These are phyloP conservation scores for Aureobasidium subglaciale DNA, from an alignment of 2,329 filamentous ascomycete genomes.

Conservation along the genomic window DNA sequence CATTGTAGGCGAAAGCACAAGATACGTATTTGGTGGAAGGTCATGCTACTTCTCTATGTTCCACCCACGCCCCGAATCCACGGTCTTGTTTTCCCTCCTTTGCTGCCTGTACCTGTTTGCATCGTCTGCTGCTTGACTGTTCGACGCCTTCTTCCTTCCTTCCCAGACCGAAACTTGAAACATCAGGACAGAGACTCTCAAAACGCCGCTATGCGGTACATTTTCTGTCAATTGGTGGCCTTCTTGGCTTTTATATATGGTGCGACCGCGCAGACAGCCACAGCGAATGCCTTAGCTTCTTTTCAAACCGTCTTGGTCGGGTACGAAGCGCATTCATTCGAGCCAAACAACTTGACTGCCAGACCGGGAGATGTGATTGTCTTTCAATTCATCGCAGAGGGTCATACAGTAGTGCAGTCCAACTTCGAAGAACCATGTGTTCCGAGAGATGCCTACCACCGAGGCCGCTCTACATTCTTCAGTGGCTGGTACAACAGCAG, in stretches of 20 bases:
- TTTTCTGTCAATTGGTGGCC: background rate
- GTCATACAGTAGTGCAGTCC: conserved; percentile 38
- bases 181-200: background rate
- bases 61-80: background rate
- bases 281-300: background rate
- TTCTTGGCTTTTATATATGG: conserved; percentile 3
- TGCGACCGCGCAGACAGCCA: background rate
- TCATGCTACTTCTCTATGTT: conserved; percentile 6
- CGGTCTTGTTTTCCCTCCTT: background rate
- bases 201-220: background rate
- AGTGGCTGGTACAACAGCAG: conserved; percentile 19
- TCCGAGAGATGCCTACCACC: conserved; percentile 25
- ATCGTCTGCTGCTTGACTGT: background rate
- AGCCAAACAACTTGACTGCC: conserved; percentile 32
- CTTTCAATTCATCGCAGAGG: conserved; percentile 36
- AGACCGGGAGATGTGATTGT: conserved; percentile 35
- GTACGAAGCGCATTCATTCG: conserved; percentile 29
- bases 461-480: conserved; percentile 22
- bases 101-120: background rate
- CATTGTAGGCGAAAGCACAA: background rate
- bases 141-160: background rate
- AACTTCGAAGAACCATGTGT: conserved; percentile 37
- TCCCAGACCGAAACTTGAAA: background rate
- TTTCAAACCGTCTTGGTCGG: conserved; percentile 33
- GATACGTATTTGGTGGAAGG: conserved; percentile 6